These are phyloP conservation scores for Globisporangium camurandrum DNA, from an alignment of 352 stramenopile species.

Conservation along the genomic window DNA sequence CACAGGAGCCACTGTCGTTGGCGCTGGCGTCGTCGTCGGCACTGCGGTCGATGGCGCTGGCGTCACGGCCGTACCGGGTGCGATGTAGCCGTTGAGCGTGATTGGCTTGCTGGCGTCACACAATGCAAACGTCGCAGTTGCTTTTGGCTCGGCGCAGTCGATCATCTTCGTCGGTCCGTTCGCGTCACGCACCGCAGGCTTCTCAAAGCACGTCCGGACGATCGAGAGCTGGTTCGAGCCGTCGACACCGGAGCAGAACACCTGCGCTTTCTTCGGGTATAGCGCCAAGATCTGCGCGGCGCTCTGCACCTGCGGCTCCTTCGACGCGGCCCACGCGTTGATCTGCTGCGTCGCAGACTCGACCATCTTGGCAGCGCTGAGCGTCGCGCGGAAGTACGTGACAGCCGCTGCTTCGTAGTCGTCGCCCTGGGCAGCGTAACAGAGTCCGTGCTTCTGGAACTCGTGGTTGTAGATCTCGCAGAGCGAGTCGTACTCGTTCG, in stretches of 20 bases:
- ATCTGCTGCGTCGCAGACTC: slow-evolving; percentile 10
- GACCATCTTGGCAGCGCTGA: slow-evolving; percentile 10
- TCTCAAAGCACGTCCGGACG: slow-evolving; percentile 19
- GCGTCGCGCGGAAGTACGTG: slow-evolving; percentile 14
- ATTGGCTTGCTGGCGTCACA: slow-evolving; percentile 37
- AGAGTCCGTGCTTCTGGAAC: slow-evolving; percentile 85
- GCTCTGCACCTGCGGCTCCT: slow-evolving; percentile 3
- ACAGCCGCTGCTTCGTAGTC: slow-evolving; percentile 12
- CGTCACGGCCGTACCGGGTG: slow-evolving; percentile 12
- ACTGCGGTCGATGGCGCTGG: background rate
- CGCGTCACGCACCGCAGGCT: slow-evolving; percentile 22
- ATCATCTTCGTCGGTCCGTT: slow-evolving; percentile 36
- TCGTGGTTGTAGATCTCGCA: slow-evolving; percentile 85
- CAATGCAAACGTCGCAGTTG: slow-evolving; percentile 40
- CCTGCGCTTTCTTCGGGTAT: slow-evolving; percentile 15
- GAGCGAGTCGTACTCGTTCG: slow-evolving; percentile 24
- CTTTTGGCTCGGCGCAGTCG: slow-evolving; percentile 34
- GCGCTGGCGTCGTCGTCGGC: slow-evolving; percentile 3
- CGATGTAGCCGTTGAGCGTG: slow-evolving; percentile 34
- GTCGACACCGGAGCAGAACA: slow-evolving; percentile 16
- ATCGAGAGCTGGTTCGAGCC: slow-evolving; percentile 16
- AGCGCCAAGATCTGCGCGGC: slow-evolving; percentile 7
- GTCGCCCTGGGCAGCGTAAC: slow-evolving; percentile 38
- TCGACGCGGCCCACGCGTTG: slow-evolving; percentile 11
- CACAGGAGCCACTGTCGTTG: slow-evolving; percentile 7